These are phyloP conservation scores for Ophiobolus disseminans DNA, from an alignment of 2,329 filamentous ascomycete species.

Conservation along the genomic window DNA sequence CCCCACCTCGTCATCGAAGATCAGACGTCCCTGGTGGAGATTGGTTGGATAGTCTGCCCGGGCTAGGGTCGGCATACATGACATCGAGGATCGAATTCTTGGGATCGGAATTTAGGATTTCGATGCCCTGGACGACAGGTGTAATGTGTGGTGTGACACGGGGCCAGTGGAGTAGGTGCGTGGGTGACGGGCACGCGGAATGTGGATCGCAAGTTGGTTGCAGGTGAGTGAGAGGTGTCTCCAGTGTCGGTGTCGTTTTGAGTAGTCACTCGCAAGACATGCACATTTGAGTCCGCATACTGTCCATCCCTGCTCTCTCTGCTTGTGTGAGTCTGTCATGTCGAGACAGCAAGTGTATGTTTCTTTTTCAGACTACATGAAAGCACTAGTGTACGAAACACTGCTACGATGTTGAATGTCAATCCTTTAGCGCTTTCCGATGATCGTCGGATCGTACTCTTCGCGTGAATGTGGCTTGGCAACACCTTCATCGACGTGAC, in stretches of 20 bases:
- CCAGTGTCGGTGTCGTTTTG: too few relatives aligned
- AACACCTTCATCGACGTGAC: neutral
- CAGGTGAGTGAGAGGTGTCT: neutral
- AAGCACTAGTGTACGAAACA: neutral
- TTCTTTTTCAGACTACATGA: neutral
- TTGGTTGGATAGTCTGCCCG: neutral
- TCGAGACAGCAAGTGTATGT: neutral
- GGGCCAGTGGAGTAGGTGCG: neutral
- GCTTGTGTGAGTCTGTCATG: too few relatives aligned
- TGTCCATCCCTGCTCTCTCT: too few relatives aligned
- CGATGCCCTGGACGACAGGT: neutral
- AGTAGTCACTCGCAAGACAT: too few relatives aligned
- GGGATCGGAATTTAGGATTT: neutral
- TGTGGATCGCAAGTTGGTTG: neutral
- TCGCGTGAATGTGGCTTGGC: neutral
- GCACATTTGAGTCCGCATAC: too few relatives aligned
- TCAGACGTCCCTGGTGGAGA: too few relatives aligned
- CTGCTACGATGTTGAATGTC: constrained; percentile 2
- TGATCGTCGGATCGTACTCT: constrained; percentile 4
- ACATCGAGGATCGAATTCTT: neutral
- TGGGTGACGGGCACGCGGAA: too few relatives aligned
- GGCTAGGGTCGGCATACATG: neutral
- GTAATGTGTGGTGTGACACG: neutral
- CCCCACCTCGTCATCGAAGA: constrained; percentile 42
- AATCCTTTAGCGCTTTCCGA: constrained; percentile 1